Evolutionary conservation across 192 early-diverging fungal genomes (phyloP).

Genomic region (Phycomyces nitens): DNA sequence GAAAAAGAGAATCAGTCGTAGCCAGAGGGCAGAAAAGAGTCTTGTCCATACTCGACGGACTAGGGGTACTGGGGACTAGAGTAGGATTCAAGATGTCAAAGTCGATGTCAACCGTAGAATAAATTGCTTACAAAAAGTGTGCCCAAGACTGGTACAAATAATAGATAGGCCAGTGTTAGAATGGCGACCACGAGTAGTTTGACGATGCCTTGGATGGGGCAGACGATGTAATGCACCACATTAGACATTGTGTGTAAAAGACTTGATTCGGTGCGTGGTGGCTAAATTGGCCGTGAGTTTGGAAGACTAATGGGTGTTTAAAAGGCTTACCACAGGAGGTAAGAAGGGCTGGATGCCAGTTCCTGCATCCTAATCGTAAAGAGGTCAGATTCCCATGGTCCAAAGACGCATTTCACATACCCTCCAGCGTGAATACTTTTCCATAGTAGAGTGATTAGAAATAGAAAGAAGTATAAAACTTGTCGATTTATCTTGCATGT

Average conservation of each 20-base stretch:
- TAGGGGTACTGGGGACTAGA: constrained; percentile 12
- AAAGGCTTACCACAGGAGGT: constrained; percentile 58
- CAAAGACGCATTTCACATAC: constrained; percentile 33
- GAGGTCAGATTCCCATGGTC: background rate
- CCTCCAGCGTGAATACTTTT: constrained; percentile 88
- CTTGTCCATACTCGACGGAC: constrained; percentile 38
- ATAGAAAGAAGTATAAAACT: background rate
- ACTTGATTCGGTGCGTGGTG: constrained; percentile 44
- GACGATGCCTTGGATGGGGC: constrained; percentile 42
- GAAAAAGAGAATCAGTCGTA: constrained; percentile 59
- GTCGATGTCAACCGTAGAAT: background rate
- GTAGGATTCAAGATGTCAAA: too few relatives aligned
- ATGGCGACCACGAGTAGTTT: constrained; percentile 38
- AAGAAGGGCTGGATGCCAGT: constrained; percentile 91
- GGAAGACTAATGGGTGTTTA: too few relatives aligned
- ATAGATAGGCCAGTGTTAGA: constrained; percentile 37
- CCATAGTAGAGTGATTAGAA: constrained; percentile 48
- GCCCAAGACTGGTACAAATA: constrained; percentile 43
- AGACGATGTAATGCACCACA: constrained; percentile 38
- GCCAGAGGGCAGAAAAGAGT: constrained; percentile 34
- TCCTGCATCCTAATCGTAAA: constrained; percentile 55
- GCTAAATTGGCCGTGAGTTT: constrained; percentile 22
- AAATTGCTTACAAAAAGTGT: constrained; percentile 37
- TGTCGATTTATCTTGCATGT: background rate
- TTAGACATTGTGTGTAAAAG: constrained; percentile 28